Evolutionary conservation across 225 moss, liverwort and hornwort genomes (phyloP).

Genomic region (Asterella californica): DNA sequence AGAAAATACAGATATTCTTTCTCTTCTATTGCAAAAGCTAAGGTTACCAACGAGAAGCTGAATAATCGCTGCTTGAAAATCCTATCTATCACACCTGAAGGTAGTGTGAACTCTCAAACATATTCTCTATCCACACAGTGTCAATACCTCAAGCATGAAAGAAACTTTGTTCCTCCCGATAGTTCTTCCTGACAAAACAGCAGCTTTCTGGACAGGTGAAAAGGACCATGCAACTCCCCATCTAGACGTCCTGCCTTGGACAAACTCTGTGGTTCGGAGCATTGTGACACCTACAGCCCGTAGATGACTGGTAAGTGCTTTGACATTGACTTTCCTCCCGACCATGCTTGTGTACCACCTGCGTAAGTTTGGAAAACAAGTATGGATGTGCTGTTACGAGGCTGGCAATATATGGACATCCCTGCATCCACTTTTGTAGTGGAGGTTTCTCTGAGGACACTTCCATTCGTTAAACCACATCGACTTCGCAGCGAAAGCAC

Average conservation of each 20-base stretch:
- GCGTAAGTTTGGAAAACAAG: constrained; percentile 6
- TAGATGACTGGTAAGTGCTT: constrained; percentile 57
- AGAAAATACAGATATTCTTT: no score
- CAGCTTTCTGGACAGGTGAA: constrained; percentile 40
- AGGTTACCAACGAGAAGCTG: not conserved
- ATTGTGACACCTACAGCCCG: constrained; percentile 72
- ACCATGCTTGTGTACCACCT: constrained; percentile 99
- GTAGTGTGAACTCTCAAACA: no score
- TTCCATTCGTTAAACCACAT: not conserved
- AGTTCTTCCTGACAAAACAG: constrained; percentile 30
- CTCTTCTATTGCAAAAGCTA: no score
- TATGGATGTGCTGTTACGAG: not conserved
- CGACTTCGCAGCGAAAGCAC: not conserved
- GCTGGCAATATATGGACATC: not conserved
- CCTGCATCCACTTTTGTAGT: not conserved
- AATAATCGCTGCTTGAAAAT: not conserved
- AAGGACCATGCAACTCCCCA: constrained; percentile 99
- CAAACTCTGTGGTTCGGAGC: constrained; percentile 92
- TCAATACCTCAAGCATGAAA: constrained; percentile 82
- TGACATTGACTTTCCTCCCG: constrained; percentile 89
- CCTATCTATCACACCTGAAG: not conserved
- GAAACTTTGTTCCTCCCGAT: constrained; percentile 56
- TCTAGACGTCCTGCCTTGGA: constrained; percentile 89
- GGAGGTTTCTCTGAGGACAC: not conserved
- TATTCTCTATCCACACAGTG: no score